A percentile compares a stretch with the other conserved stretches of the same genome.
phyloP scores from a whole-genome alignment of 495 filamentous ascomycete species.

The Cudoniella acicularis region DNA sequence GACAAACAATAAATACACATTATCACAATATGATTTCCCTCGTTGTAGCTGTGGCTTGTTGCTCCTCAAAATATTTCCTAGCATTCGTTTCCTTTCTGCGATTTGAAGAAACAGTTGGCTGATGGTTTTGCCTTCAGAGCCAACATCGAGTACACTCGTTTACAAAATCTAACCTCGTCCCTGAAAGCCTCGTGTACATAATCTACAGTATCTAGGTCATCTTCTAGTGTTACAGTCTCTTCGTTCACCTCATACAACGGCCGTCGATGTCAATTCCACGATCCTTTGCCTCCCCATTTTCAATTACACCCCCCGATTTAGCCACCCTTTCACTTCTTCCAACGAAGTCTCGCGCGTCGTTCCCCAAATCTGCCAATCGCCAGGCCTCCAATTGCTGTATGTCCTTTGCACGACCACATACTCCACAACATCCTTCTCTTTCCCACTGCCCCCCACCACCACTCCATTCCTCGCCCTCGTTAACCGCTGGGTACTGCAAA shows the following conservation, averaged over 20 bases:
- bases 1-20: conserved; percentile 16
- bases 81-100: no score
- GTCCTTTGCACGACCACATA: conserved; percentile 72
- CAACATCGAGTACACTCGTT: no score
- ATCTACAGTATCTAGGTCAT: background rate
- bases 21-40: background rate
- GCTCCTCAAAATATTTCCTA: no score
- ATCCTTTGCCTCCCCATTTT: background rate
- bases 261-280: no score
- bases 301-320: conserved; percentile 3
- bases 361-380: conserved; percentile 76
- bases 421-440: conserved; percentile 64
- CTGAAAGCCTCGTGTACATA: background rate
- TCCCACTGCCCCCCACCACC: conserved; percentile 42
- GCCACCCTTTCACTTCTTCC: conserved; percentile 37
- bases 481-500: conserved; percentile 64
- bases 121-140: no score
- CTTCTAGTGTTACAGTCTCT: background rate
- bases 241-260: background rate
- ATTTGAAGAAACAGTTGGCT: no score
- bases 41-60: no score
- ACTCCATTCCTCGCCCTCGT: conserved; percentile 33
- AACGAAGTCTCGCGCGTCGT: conserved; percentile 56
- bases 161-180: background rate
- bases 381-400: conserved; percentile 47